phyloP scores from a whole-genome alignment of 495 filamentous ascomycete species.

The Parathielavia appendiculata region DNA sequence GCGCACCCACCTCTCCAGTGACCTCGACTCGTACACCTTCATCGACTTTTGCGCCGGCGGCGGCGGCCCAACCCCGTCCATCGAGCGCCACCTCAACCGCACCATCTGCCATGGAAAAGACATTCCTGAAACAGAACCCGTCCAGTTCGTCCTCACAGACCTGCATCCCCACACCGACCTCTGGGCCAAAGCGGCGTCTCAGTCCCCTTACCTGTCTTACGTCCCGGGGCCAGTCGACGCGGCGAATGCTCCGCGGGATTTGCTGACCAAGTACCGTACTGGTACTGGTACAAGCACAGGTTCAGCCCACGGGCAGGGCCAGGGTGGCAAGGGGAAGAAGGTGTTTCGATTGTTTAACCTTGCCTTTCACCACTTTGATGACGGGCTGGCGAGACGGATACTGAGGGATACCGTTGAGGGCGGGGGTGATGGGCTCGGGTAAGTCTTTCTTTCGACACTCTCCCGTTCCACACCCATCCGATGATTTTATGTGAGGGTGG shows the following conservation, averaged over 20 bases:
- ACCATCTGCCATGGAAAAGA: neutral
- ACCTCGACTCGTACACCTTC: conserved; percentile 47
- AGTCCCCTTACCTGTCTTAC: conserved; percentile 50
- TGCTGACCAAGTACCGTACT: conserved; percentile 33
- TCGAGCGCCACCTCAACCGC: conserved; percentile 53
- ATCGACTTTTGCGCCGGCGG: conserved; percentile 73
- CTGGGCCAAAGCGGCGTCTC: conserved; percentile 51
- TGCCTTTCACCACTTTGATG: conserved; percentile 72
- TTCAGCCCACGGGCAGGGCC: too few species aligned
- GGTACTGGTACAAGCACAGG: too few species aligned
- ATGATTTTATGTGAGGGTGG: neutral
- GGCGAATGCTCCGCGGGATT: conserved; percentile 42
- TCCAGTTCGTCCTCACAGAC: conserved; percentile 65
- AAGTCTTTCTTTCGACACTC: conserved; percentile 13
- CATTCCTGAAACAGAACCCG: conserved; percentile 23
- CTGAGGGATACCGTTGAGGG: conserved; percentile 57
- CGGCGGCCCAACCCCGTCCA: conserved; percentile 61
- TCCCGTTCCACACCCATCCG: neutral
- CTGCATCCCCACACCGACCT: conserved; percentile 59
- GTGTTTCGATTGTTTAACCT: conserved; percentile 67
- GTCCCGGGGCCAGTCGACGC: conserved; percentile 59
- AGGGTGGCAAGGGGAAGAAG: conserved; percentile 27
- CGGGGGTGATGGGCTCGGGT: conserved; percentile 57
- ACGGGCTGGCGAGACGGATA: conserved; percentile 52
- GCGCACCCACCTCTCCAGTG: conserved; percentile 35